Conservation (phyloP, 75 land plant species). For the Azolla pinnata region DNA sequence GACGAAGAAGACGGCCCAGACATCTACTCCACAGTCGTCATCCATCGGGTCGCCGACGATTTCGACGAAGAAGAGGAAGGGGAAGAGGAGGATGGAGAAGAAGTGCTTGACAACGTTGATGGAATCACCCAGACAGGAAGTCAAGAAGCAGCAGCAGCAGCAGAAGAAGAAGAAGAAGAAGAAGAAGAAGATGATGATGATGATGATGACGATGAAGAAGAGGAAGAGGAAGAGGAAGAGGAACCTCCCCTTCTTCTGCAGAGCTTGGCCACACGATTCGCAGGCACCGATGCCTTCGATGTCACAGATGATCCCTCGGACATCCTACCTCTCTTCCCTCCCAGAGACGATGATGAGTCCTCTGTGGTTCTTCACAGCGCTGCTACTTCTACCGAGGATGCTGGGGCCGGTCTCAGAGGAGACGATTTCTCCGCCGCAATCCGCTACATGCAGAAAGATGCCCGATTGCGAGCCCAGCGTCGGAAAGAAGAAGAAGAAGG, state of each 20-base stretch:
- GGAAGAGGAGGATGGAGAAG: conserved; percentile 4
- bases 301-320: conserved; percentile 21
- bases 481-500: not conserved
- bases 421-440: conserved; percentile 7
- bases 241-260: conserved; percentile 70
- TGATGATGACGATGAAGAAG: conserved; percentile 5
- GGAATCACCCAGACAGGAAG: conserved; percentile 33
- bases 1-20: not conserved
- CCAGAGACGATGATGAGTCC: conserved; percentile 20
- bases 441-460: conserved; percentile 4
- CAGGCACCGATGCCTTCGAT: conserved; percentile 21
- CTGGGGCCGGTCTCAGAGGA: conserved; percentile 17
- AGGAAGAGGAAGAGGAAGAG: conserved; percentile 35
- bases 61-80: too few species aligned
- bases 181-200: not conserved
- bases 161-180: too few species aligned
- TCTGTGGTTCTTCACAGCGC: conserved; percentile 3
- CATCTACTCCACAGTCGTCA: conserved; percentile 40
- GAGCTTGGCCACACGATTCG: conserved; percentile 74
- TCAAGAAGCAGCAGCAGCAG: too few species aligned
- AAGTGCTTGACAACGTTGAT: conserved; percentile 27
- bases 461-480: not conserved
- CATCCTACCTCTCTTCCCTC: conserved; percentile 30
- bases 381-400: conserved; percentile 2
- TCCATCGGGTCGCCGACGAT: too few species aligned